A percentile compares a stretch with the other conserved stretches of the same genome.
Conservation (phyloP, 345 rosid species). For the Bruguiera sexangula region DNA sequence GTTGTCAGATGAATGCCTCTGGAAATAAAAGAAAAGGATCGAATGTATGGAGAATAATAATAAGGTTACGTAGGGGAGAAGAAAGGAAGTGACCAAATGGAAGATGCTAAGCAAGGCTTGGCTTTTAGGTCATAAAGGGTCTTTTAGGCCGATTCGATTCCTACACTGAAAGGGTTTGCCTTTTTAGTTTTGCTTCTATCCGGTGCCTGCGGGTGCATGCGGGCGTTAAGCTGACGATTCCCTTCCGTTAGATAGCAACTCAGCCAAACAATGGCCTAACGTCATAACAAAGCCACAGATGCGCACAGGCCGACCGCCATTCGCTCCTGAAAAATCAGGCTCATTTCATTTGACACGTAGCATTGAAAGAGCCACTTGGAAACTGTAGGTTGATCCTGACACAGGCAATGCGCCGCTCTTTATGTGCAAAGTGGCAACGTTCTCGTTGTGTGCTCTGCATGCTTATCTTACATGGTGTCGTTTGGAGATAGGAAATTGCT, state of each 20-base stretch:
- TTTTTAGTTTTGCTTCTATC: slow-evolving; percentile 3
- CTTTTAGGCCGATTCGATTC: slow-evolving; percentile 26
- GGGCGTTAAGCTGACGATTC: slow-evolving; percentile 1
- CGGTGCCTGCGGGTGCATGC: not conserved
- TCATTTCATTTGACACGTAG: not conserved
- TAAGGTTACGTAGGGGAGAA: not conserved
- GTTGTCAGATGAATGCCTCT: not conserved
- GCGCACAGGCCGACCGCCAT: not conserved
- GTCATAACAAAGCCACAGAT: not conserved
- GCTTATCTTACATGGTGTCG: too few relatives aligned
- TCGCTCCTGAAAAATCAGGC: not conserved
- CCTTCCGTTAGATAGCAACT: not conserved
- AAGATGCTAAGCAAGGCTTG: slow-evolving; percentile 27
- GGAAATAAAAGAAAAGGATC: slow-evolving; percentile 14
- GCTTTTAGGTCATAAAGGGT: slow-evolving; percentile 8
- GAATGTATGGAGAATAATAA: not conserved
- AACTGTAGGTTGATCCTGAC: not conserved
- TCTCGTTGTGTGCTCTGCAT: too few relatives aligned
- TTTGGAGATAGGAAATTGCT: too few relatives aligned
- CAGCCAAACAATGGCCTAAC: not conserved
- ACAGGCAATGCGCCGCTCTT: slow-evolving; percentile 5
- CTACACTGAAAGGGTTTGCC: slow-evolving; percentile 5
- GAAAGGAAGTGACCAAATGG: slow-evolving; percentile 23
- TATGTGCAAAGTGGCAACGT: not conserved
- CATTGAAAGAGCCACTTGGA: not conserved